Base-by-base conservation (phyloP, 768 basidiomycete species). In the Chalciporus piperatus region DNA sequence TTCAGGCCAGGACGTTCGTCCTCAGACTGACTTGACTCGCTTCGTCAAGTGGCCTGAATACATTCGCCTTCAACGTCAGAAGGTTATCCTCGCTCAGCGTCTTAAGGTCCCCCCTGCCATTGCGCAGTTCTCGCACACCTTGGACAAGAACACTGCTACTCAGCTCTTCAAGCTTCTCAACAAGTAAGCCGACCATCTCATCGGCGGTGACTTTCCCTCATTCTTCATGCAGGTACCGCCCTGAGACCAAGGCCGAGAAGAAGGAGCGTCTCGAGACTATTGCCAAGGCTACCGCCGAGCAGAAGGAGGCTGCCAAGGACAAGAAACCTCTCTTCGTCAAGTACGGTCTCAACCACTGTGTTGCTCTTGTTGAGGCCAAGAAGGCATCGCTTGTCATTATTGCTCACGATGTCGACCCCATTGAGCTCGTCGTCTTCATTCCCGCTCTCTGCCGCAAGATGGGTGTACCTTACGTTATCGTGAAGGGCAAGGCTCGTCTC, bases 21-120 rank as follows among this genome's bases (percentile, higher is more conserved):
- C 87, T 65, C 81, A 80, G 70, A 82, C 82, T 49, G 96, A 98
- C 74, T 74, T 98, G 59, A 96, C 92, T 52, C 91, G 95, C 70
- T 98, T 98, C 77, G 91, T 98, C 76, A 98, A 97, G 73, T 99
- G 96, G 96, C 96, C 96, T 61, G 92, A 95, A 77, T 98, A 98
- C 68, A 84, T 98, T 62, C 92, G 94, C 67, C 87, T 98, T 41
- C 96, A 98, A 69, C 86, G 96, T 69, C 94, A 98, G 75, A 98
- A 98, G 78, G 92, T 98, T 66, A 96, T 98, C 75, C 87, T 98
- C 54, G 78, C 90, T 82, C 93, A 98, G 76, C 92, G 96, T 65
- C 80, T 98, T 62, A 98, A 98, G 82, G 94, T 97, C 23, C 96
- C 96, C 59, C 96, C 96, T 37, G 92, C 96, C 61, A 95, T 99